phyloP scores from a whole-genome alignment of 2,329 filamentous ascomycete species.

The Hortaea werneckii region DNA sequence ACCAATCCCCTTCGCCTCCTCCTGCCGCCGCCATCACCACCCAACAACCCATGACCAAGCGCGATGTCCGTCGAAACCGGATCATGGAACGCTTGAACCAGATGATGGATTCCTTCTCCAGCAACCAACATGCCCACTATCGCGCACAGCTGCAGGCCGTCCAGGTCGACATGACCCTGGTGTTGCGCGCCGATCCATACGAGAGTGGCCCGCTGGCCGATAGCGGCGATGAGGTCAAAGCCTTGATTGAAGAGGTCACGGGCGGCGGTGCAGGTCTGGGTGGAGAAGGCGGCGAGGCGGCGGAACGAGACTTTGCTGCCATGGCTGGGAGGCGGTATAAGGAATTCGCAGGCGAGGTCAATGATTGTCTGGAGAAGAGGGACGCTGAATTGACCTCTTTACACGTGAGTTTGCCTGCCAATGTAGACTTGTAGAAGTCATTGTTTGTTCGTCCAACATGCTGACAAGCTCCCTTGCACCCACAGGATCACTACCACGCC shows the following conservation, averaged over 20 bases:
- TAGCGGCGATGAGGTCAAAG: conserved; percentile 54
- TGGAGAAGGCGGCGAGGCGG: conserved; percentile 34
- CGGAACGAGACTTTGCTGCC: conserved; percentile 57
- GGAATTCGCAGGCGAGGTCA: conserved; percentile 76
- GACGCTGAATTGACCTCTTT: conserved; percentile 75
- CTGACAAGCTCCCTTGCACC: no score
- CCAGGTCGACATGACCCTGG: conserved; percentile 81
- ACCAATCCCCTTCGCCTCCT: conserved; percentile 5
- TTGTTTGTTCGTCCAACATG: not conserved
- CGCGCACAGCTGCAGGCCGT: conserved; percentile 82
- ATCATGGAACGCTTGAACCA: conserved; percentile 69
- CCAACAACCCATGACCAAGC: conserved; percentile 56
- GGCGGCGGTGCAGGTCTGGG: conserved; percentile 26
- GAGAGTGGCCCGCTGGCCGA: conserved; percentile 56
- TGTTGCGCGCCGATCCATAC: conserved; percentile 78
- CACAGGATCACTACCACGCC: conserved; percentile 47
- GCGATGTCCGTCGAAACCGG: conserved; percentile 78
- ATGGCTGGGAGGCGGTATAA: conserved; percentile 70
- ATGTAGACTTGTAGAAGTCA: no score
- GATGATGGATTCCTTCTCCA: conserved; percentile 66
- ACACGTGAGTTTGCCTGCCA: conserved; percentile 46
- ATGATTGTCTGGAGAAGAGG: conserved; percentile 76
- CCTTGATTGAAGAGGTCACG: conserved; percentile 37
- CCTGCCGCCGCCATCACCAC: conserved; percentile 32
- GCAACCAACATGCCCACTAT: conserved; percentile 74